A percentile compares a stretch with the other conserved stretches of the same genome.
Conservation (phyloP, 2,329 filamentous ascomycete genomes). For the Gaeumannomyces sp. region DNA sequence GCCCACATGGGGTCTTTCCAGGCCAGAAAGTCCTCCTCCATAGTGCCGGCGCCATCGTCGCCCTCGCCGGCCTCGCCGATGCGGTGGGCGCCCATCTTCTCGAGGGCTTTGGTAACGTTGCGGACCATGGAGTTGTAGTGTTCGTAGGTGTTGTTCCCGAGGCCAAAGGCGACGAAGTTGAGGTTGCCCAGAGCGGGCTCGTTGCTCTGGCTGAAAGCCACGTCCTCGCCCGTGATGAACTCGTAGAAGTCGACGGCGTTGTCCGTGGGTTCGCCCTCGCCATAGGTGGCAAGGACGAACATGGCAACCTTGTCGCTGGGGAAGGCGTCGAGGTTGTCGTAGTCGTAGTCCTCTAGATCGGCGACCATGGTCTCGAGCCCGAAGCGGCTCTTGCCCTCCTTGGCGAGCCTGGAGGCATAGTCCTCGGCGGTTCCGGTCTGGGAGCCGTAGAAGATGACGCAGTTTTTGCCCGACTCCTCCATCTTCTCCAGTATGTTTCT, state of each 20-base stretch:
- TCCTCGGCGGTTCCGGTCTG: slow-evolving; percentile 98
- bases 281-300: slow-evolving; percentile 95
- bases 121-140: slow-evolving; percentile 99
- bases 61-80: slow-evolving; percentile 90
- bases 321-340: slow-evolving; percentile 83
- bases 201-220: slow-evolving; percentile 67
- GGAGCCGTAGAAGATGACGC: slow-evolving; percentile 96
- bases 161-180: slow-evolving; percentile 90
- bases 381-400: slow-evolving; percentile 94
- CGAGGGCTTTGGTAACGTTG: slow-evolving; percentile 74
- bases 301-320: slow-evolving; percentile 87
- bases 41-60: slow-evolving; percentile 95
- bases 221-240: slow-evolving; percentile 78
- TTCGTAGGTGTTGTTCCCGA: slow-evolving; percentile 99
- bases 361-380: slow-evolving; percentile 97
- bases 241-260: slow-evolving; percentile 99
- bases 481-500: slow-evolving; percentile 93
- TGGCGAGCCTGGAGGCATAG: slow-evolving; percentile 91
- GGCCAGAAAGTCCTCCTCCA: slow-evolving; percentile 98
- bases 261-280: slow-evolving; percentile 96
- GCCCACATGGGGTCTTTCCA: slow-evolving; percentile 99
- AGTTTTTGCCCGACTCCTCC: slow-evolving; percentile 94
- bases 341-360: slow-evolving; percentile 96
- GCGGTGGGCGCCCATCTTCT: slow-evolving; percentile 74
- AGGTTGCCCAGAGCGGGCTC: slow-evolving; percentile 74